Evolutionary conservation across 2,329 filamentous ascomycete species (phyloP).

Genomic region (Raffaelea ambrosiae): DNA sequence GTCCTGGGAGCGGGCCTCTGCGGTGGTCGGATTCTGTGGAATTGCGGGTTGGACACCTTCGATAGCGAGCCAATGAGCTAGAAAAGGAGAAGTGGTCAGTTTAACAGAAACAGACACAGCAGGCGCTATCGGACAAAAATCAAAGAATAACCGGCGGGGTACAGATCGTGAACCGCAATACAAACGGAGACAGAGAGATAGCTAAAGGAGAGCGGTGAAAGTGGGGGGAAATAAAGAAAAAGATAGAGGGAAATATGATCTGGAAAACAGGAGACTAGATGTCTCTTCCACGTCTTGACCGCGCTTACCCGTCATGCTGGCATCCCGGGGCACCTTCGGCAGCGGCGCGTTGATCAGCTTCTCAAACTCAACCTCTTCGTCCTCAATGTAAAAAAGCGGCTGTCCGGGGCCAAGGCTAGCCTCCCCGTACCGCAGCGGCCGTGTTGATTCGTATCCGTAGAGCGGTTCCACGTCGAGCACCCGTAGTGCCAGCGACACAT

Average conservation of each 20-base stretch:
- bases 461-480: constrained; percentile 89
- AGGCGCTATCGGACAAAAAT: no score
- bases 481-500: constrained; percentile 77
- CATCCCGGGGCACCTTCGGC: constrained; percentile 88
- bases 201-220: no score
- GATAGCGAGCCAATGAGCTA: constrained; percentile 94
- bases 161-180: no score
- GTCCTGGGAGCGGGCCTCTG: constrained; percentile 76
- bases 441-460: constrained; percentile 90
- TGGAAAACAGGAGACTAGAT: no score
- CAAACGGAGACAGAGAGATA: no score
- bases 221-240: no score
- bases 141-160: no score
- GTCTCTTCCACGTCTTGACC: no score
- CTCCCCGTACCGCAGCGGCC: constrained; percentile 85
- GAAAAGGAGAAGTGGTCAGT: not conserved
- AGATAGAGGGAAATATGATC: no score
- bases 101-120: no score
- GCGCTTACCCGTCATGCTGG: constrained; percentile 73
- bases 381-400: constrained; percentile 92
- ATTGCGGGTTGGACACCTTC: constrained; percentile 96
- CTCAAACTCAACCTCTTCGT: constrained; percentile 98
- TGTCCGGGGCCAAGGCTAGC: constrained; percentile 89
- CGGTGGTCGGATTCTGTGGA: constrained; percentile 86
- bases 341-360: constrained; percentile 95